Percentiles rank a stretch among this genome's conserved stretches.
Conservation (phyloP, 2,329 filamentous ascomycete genomes). For the Chrysosporium keratinophilum region DNA sequence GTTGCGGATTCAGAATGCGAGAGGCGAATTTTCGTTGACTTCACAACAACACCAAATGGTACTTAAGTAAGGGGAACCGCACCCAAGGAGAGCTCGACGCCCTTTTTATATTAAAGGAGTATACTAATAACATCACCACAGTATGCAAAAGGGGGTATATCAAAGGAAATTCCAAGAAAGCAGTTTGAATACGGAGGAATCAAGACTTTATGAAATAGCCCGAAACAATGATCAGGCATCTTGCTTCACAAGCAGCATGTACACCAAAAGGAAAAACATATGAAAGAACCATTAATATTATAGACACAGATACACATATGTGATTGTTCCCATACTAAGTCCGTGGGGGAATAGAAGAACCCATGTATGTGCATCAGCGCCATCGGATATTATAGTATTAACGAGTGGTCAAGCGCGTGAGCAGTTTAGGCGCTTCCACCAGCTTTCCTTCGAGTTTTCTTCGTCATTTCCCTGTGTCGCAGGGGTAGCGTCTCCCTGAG, state of each 20-base stretch:
- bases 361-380: background rate
- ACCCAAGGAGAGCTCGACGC: no score
- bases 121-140: background rate
- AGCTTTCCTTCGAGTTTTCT: background rate
- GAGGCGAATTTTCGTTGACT: no score
- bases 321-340: no score
- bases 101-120: no score
- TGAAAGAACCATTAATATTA: no score
- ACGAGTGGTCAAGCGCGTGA: background rate
- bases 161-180: background rate
- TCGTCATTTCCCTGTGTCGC: background rate
- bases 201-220: background rate
- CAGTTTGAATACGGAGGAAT: background rate
- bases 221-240: no score
- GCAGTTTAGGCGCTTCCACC: slow-evolving; percentile 11
- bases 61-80: no score
- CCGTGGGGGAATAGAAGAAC: no score
- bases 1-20: no score
- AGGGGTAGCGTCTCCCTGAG: background rate
- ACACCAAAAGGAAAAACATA: background rate
- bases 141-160: background rate
- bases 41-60: no score
- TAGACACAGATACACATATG: no score
- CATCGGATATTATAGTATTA: slow-evolving; percentile 4
- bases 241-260: no score